A percentile compares a stretch with the other conserved stretches of the same genome.
Evolutionary conservation across 148 eudicot species (phyloP).

Genomic region (Polygonum aviculare): DNA sequence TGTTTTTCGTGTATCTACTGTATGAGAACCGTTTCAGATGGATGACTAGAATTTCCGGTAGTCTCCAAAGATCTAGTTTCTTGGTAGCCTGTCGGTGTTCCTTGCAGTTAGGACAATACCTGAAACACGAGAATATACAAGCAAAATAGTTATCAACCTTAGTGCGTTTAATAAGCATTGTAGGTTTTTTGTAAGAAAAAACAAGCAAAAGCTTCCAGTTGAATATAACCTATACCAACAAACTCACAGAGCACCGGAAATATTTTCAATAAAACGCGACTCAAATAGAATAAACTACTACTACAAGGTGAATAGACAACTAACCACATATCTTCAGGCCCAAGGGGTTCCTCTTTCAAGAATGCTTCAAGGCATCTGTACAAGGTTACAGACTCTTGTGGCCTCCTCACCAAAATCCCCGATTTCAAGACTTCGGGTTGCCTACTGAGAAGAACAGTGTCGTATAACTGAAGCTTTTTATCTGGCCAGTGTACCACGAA

Average conservation of each 20-base stretch:
- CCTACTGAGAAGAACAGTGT: conserved; percentile 44
- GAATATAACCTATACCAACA: background rate
- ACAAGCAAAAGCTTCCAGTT: background rate
- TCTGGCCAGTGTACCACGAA: conserved; percentile 75
- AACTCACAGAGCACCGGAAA: background rate
- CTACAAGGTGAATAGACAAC: conserved; percentile 24
- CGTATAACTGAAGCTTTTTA: conserved; percentile 45
- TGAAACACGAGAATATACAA: conserved; percentile 15
- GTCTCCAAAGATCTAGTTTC: conserved; percentile 94
- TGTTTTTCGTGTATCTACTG: conserved; percentile 70
- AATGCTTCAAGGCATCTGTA: conserved; percentile 76
- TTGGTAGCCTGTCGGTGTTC: conserved; percentile 87
- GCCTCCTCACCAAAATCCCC: conserved; percentile 52
- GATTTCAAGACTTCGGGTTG: conserved; percentile 69
- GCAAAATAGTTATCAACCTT: background rate
- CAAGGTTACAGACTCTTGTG: conserved; percentile 69
- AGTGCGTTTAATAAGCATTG: background rate
- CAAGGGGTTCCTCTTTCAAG: conserved; percentile 89
- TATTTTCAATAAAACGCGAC: background rate
- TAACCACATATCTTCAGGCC: conserved; percentile 95
- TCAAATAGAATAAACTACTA: background rate
- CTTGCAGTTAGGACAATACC: conserved; percentile 96
- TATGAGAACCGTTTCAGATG: conserved; percentile 95
- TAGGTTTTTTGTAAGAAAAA: background rate
- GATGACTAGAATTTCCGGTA: conserved; percentile 85